These are phyloP conservation scores for Alternaria triticimaculans DNA, from an alignment of 2,329 filamentous ascomycete genomes.

Conservation along the genomic window DNA sequence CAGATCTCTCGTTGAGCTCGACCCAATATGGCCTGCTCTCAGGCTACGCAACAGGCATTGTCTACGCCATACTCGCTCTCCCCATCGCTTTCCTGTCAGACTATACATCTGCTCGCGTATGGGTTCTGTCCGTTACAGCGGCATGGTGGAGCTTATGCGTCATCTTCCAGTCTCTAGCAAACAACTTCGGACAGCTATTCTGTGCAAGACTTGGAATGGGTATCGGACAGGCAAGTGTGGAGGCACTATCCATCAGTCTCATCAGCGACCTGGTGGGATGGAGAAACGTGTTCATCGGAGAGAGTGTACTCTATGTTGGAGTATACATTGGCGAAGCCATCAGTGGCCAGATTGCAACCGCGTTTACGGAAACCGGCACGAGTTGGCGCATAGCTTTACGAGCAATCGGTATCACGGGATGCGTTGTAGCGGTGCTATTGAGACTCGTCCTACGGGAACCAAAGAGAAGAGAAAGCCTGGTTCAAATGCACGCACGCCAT, in stretches of 20 bases:
- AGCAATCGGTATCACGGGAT: neutral
- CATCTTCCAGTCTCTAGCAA: neutral
- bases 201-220: neutral
- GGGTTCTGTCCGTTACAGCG: neutral
- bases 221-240: neutral
- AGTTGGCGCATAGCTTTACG: neutral
- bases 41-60: neutral
- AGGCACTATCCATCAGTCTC: neutral
- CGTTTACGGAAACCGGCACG: neutral
- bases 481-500: neutral
- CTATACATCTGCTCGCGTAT: neutral
- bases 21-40: slow-evolving; percentile 1
- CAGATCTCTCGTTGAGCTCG: neutral
- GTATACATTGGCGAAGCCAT: slow-evolving; percentile 1
- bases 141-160: slow-evolving; percentile 1
- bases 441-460: neutral
- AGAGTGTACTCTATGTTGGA: neutral
- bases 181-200: neutral
- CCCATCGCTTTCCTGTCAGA: neutral
- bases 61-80: neutral
- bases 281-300: neutral
- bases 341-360: neutral
- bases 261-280: neutral
- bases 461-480: neutral
- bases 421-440: neutral